These are phyloP conservation scores for Schrenkiella parvula DNA, from an alignment of 345 rosid genomes.

Conservation along the genomic window DNA sequence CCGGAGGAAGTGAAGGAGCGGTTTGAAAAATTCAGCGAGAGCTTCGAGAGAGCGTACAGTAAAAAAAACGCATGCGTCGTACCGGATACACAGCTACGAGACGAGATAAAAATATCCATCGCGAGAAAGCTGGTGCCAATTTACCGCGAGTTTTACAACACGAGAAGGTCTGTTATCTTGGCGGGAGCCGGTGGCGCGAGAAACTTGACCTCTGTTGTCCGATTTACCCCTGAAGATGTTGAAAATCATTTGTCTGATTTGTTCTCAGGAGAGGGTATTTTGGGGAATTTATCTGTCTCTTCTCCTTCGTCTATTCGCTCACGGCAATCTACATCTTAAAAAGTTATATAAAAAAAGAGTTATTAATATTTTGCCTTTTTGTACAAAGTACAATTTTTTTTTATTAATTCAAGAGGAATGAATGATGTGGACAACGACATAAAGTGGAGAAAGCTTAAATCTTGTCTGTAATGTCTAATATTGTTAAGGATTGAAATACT, in stretches of 20 bases:
- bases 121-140: conserved; percentile 40
- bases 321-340: background rate
- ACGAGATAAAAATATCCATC: conserved; percentile 51
- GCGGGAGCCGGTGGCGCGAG: conserved; percentile 27
- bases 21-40: conserved; percentile 47
- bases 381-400: background rate
- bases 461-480: too few relatives aligned
- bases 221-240: conserved; percentile 69
- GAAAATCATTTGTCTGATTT: conserved; percentile 48
- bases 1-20: conserved; percentile 41
- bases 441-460: background rate
- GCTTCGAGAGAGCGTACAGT: conserved; percentile 50
- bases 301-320: conserved; percentile 19
- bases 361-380: background rate
- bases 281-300: background rate
- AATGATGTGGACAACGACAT: conserved; percentile 6
- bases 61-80: conserved; percentile 50
- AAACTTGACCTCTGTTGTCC: conserved; percentile 28
- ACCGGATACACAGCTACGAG: conserved; percentile 50
- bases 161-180: conserved; percentile 18
- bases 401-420: background rate
- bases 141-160: conserved; percentile 55
- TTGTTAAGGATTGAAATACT: background rate
- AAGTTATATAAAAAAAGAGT: background rate
- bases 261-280: conserved; percentile 24